A percentile compares a stretch with the other conserved stretches of the same genome.
phyloP scores from a whole-genome alignment of 306 rosid genomes.

The Boehmeria nivea region DNA sequence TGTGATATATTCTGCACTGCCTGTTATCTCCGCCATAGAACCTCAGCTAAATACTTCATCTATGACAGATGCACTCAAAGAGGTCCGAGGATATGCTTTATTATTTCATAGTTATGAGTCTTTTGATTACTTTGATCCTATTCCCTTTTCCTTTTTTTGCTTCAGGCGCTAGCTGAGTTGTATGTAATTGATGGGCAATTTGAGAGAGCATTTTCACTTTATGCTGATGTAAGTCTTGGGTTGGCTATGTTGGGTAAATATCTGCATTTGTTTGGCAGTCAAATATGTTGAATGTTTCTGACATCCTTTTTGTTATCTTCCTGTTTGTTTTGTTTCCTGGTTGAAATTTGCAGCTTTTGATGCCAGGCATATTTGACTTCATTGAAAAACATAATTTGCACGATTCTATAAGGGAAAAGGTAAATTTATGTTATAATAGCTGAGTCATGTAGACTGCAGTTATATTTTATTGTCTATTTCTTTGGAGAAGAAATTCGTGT shows the following conservation, averaged over 20 bases:
- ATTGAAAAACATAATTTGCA: slow-evolving; percentile 76
- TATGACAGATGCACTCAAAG: slow-evolving; percentile 79
- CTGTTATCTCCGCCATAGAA: slow-evolving; percentile 92
- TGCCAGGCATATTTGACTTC: slow-evolving; percentile 87
- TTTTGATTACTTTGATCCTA: slow-evolving; percentile 11
- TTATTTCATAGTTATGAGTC: slow-evolving; percentile 10
- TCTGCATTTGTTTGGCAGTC: no score
- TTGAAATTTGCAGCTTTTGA: slow-evolving; percentile 86
- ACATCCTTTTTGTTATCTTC: slow-evolving; percentile 10
- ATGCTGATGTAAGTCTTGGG: slow-evolving; percentile 84
- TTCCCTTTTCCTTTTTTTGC: slow-evolving; percentile 19
- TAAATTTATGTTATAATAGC: slow-evolving; percentile 26
- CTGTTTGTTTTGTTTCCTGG: no score
- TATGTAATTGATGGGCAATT: slow-evolving; percentile 78
- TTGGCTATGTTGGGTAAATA: no score
- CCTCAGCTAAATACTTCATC: slow-evolving; percentile 86
- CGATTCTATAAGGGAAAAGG: slow-evolving; percentile 79
- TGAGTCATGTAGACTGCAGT: not conserved
- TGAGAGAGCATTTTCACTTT: slow-evolving; percentile 78
- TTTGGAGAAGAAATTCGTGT: slow-evolving; percentile 3
- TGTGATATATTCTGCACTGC: slow-evolving; percentile 66
- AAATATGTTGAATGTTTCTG: not conserved
- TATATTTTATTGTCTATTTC: slow-evolving; percentile 1
- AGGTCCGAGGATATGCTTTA: slow-evolving; percentile 39
- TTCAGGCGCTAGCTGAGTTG: slow-evolving; percentile 85